Evolutionary conservation across 345 rosid genomes (phyloP).

Genomic region (Linum lewisii): DNA sequence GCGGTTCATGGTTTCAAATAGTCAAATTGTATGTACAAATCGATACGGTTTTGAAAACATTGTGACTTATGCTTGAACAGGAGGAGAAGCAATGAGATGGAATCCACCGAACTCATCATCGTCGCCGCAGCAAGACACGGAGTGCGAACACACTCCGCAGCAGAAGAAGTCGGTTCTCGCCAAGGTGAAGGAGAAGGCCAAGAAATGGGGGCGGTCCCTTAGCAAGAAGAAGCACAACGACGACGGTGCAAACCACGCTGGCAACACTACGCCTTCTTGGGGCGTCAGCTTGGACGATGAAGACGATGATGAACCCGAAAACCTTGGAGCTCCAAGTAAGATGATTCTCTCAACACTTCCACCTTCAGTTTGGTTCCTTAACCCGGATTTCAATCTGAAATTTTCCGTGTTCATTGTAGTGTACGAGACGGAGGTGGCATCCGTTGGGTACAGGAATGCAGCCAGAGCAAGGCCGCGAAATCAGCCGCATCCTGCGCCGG

Average conservation of each 20-base stretch:
- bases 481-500: conserved; percentile 19
- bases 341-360: background rate
- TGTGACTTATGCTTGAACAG: no score
- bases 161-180: conserved; percentile 57
- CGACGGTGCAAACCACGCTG: conserved; percentile 24
- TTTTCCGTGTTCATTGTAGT: conserved; percentile 26
- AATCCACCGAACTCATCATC: conserved; percentile 12
- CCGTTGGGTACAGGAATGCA: conserved; percentile 33
- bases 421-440: conserved; percentile 67
- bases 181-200: conserved; percentile 63
- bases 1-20: no score
- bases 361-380: background rate
- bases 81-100: conserved; percentile 34
- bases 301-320: conserved; percentile 45
- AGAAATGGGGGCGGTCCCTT: conserved; percentile 41
- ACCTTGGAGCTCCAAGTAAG: conserved; percentile 70
- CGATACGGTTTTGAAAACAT: no score
- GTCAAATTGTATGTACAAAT: no score
- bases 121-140: conserved; percentile 29
- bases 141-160: conserved; percentile 28
- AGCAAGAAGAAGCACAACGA: conserved; percentile 44
- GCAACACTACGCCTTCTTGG: conserved; percentile 36
- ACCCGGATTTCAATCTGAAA: no score
- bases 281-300: conserved; percentile 38
- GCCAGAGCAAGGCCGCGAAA: conserved; percentile 12